A percentile compares a stretch with the other conserved stretches of the same genome.
Evolutionary conservation across 2,329 filamentous ascomycete species (phyloP).

Genomic region (Colletotrichum aenigma): DNA sequence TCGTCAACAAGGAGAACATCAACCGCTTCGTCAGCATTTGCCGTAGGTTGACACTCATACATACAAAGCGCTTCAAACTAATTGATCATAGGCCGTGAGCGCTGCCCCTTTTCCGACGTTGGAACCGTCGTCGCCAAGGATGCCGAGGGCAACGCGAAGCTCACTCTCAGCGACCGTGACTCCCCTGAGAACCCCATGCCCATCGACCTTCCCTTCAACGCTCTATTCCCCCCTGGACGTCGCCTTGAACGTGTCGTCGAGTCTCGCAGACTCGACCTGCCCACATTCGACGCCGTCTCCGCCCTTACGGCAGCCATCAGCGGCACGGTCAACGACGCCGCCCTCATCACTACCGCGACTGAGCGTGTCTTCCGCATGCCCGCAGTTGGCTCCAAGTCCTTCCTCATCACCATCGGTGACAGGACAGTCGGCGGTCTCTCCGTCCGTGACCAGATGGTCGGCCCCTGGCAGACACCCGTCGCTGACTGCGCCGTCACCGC

Average conservation of each 20-base stretch:
- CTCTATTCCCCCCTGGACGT: constrained; percentile 87
- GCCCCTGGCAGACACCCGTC: constrained; percentile 93
- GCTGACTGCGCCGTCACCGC: constrained; percentile 93
- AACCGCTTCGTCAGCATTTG: constrained; percentile 75
- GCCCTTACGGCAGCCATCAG: constrained; percentile 71
- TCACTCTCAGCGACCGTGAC: constrained; percentile 83
- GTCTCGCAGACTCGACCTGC: constrained; percentile 70
- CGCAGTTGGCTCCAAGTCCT: constrained; percentile 94
- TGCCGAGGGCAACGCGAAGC: constrained; percentile 67
- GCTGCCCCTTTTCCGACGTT: constrained; percentile 91
- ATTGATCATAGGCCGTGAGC: constrained; percentile 68
- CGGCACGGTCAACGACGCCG: constrained; percentile 55
- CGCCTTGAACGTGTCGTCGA: constrained; percentile 78
- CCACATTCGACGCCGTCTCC: constrained; percentile 70
- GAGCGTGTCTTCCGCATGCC: constrained; percentile 84
- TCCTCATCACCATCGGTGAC: constrained; percentile 96
- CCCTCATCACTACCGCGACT: constrained; percentile 67
- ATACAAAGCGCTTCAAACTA: background rate
- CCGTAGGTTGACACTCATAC: constrained; percentile 39
- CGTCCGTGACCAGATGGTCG: constrained; percentile 92
- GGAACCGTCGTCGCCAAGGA: constrained; percentile 73
- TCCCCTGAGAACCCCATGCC: constrained; percentile 75
- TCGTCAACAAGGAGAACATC: constrained; percentile 80
- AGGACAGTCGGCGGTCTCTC: constrained; percentile 89
- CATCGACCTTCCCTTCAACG: constrained; percentile 88